Evolutionary conservation across 202 grass and related monocot species (phyloP), one percentile per base, ranked within the genome.

Genomic region (Eragrostis tef): DNA sequence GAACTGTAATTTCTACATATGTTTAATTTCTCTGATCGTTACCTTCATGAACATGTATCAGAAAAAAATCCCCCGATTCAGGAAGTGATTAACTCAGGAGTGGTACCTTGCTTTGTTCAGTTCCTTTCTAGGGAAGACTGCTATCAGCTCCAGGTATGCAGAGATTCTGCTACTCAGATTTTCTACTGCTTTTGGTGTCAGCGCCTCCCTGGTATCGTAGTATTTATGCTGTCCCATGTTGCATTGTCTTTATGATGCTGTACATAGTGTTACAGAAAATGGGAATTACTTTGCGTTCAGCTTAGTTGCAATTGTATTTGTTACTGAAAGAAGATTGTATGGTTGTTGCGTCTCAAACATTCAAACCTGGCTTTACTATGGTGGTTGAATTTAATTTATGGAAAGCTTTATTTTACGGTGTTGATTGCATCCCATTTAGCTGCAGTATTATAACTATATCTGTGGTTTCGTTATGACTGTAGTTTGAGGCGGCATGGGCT

Each of bases 401-500:
- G 51, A 74, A 15, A 57, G 0, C 0, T 58, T 19, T 57, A 22
- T 53, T 42, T 3, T 53, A 22, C 45, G 26, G 36, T 80, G 16
- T 20, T 70, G 75, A 44, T 20, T 11, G 39, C 20, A 44, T 44
- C 6, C 34, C 26, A 29, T 57, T 57, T n/a, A 43, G 15, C 54
- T 5, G 1, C 6, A 24, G 10, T 27, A 34, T 41, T 44, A 21
- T 19, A 45, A 1, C 2, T 16, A 51, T 21, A 34, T 47, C 67
- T 45, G 25, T 20, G 0, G 52, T 57, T 46, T 36, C 82, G 53
- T 20, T 79, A 26, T 65, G 68, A 29, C 19, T 86, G 34, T 67
- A 94, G 92, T 86, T 92, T 86, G 92, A 92, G 68, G 87, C 89
- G 65, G 87, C 89, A 26, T 92, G 89, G 92, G 85, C 75, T 45